Evolutionary conservation across 2,329 filamentous ascomycete genomes (phyloP), one percentile per base, ranked within the genome.

Genomic region (Exophiala sideris): DNA sequence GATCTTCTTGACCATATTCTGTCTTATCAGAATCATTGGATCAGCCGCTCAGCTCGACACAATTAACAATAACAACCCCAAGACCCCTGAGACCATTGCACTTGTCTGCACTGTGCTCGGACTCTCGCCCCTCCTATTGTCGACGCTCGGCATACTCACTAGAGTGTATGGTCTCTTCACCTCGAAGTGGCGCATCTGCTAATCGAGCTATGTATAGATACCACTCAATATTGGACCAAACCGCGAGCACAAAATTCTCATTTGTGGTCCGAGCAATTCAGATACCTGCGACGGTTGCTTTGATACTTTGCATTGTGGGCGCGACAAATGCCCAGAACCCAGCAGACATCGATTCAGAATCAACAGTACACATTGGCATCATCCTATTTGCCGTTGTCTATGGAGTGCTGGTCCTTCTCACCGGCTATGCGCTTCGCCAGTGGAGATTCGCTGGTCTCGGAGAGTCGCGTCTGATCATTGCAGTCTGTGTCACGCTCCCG

Each of bases 1-100:
- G 67, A 65, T 67, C 20, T 70, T 68, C 47, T 64, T 72, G 3
- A 58, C 64, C 9, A 57, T 71, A 1, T 70, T 71, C 56, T 69
- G 62, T 42, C 45, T 66, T 6, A 52, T 67, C 21, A 64, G 69
- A 21, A 50, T 69, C 18, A 57, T 64, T 6, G 68, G 68, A 12
- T 62, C 66, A 14, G 63, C 62, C 3, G 66, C 68, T 46, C 62
- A 66, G 41, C 60, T 71, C 32, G 64, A 59, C 1, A 64, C 62
- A 9, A 60, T 61, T 11, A 54, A 59, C 6, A 51, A 62, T 9
- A 64, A 64, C 2, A 58, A 41, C 9, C 64, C 63, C 34, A 44
- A 33, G n/a, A 65, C 46, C 16, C 38, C 67, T 12, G 64, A 70
- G 51, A 57, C 62, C 7, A 63, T 66, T 54, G 69, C 65, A 58